Evolutionary conservation across 148 eudicot species (phyloP), one percentile per base, ranked within the genome.

Genomic region (Drosera capensis): DNA sequence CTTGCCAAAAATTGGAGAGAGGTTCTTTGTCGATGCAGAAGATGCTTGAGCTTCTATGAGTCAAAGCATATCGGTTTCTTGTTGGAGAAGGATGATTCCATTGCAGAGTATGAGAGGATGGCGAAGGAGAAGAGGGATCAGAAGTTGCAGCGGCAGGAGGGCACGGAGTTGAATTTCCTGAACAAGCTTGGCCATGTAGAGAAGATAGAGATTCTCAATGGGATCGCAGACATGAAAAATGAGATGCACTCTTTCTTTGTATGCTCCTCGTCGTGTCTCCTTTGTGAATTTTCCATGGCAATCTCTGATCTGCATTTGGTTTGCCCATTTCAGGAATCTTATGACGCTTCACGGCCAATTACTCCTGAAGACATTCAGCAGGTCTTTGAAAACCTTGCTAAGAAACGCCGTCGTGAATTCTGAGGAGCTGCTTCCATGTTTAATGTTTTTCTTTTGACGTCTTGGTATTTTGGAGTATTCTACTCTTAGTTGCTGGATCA

Each of bases 171-270:
- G 30, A 70, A 77, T 41, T 67, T 81, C 61, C 77, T 92, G 14
- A 57, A 79, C 53, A 82, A 77, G 25, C 78, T 92, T 25, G 94
- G 88, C 16, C 99, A 92, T 51, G 80, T 85, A 26, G 72, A 70
- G 71, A 92, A 81, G 60, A 88, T 92, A 57, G 99, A 92, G 57
- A 63, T 92, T 40, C 55, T 85, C 52, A 76, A 66, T 51, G 94
- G 94, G 60, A 81, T 85, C 54, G 73, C 86, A 30, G 95, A 85
- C 63, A 74, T 92, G 88, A 82, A 92, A 75, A 68, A 66, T 67
- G 99, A 78, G 68, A 59, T 92, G 40, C 73, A 51, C 35, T 43
- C 67, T 46, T 81, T 81, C 72, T 67, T 85, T 68, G 99, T 85
- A 80, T 29, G 73, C 31, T 30, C 63, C 35, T 53, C 23, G 35